These are phyloP conservation scores for Solanum etuberosum DNA, from an alignment of 257 asterid genomes.

Conservation along the genomic window DNA sequence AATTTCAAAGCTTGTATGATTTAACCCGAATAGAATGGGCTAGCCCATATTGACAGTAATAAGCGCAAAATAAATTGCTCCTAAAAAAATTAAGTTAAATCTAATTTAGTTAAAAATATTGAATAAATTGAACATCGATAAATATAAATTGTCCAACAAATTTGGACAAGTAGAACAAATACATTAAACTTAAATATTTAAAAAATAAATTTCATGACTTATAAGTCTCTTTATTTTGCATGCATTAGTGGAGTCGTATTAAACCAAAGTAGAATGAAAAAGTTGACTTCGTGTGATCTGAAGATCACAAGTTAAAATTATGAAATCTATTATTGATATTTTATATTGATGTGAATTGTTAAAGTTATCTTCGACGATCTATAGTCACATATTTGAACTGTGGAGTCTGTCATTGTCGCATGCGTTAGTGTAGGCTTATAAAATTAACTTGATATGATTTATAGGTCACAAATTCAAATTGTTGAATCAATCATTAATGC, in stretches of 20 bases:
- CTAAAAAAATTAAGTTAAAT: not conserved
- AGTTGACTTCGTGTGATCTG: not conserved
- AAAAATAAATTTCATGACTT: not conserved
- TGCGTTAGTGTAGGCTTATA: not conserved
- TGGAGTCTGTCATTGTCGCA: not conserved
- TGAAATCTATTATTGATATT: too few species aligned
- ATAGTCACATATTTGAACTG: not conserved
- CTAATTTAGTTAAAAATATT: not conserved
- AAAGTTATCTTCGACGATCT: not conserved
- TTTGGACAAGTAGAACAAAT: not conserved
- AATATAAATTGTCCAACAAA: not conserved
- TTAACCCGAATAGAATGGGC: not conserved
- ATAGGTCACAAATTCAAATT: too few species aligned
- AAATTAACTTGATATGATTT: not conserved
- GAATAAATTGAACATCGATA: not conserved
- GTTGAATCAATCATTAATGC: too few species aligned
- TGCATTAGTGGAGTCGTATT: not conserved
- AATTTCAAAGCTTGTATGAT: not conserved
- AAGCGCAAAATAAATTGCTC: not conserved
- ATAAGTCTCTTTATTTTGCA: not conserved
- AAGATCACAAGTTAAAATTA: not conserved
- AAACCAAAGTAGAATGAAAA: not conserved
- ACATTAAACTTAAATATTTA: too few species aligned
- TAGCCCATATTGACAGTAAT: not conserved
- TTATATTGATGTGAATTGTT: not conserved